Base-by-base conservation (phyloP, 805 yeast genomes). In the Wickerhamiella bombiphila region DNA sequence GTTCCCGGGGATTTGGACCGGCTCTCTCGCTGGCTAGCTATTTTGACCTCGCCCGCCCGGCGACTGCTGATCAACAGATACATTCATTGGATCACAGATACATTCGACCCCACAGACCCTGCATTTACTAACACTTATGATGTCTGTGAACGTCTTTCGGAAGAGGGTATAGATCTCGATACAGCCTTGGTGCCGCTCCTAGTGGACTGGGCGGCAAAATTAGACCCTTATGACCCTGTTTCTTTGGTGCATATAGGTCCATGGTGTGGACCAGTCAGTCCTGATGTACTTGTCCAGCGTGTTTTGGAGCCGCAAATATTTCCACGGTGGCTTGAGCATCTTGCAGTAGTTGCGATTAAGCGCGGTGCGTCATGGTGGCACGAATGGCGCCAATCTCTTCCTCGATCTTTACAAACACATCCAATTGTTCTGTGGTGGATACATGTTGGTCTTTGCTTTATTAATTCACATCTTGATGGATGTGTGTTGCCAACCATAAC, bases 241-340 rank as follows among this genome's bases (percentile, higher is more conserved):
- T 13, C 9, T 8, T 17, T 16, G 15, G 22, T 13, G 16, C 9
- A 8, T 15, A 13, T 29, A 7, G 9, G 18, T 6, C 13, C 15
- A 17, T 30, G 33, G 33, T 30, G 33, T 17, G 33, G 33, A 9
- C 18, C 33, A 7, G 22, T 30, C 22, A 30, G 33, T 16, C 33
- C 33, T 5, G 18, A 30, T 16, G 16, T 22, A 6, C 6, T 28
- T 6, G 22, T 16, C 8, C 22, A 16, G 9, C 11, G 11, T 24
- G 13, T 30, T 16, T 22, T 30, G 6, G 21, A 16, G 11, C 14
- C 19, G 18, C 13, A 17, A 17, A 22, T 30, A 5, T 15, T 30
- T 5, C 6, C 21, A 16, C 20, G 33, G 5, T 30, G 33, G 33
- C 14, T 22, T 8, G n/a, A n/a, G 11, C 22, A 5, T 8, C 18